phyloP scores from a whole-genome alignment of 768 basidiomycete genomes.

The Psilocybe cubensis region DNA sequence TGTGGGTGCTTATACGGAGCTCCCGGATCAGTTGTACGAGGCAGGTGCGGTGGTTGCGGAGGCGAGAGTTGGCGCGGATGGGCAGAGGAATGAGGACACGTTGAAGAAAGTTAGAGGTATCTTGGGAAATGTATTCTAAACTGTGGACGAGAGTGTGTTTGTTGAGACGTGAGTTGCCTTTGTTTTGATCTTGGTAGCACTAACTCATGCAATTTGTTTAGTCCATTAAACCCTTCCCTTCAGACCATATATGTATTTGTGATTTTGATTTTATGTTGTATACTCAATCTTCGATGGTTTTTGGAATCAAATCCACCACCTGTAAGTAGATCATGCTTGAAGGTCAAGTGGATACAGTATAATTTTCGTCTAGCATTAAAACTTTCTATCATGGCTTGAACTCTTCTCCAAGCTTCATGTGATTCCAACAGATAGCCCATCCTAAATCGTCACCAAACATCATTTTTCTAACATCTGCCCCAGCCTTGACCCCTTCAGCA shows the following conservation, averaged over 20 bases:
- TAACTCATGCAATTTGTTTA: too few species aligned
- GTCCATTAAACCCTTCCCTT: too few species aligned
- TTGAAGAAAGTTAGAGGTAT: constrained; percentile 30
- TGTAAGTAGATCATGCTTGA: too few species aligned
- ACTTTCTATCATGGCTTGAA: background rate
- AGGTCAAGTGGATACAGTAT: too few species aligned
- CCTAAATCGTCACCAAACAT: background rate
- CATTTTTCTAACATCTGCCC: background rate
- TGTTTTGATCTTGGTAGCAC: too few species aligned
- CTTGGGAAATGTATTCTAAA: constrained; percentile 27
- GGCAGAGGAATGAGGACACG: constrained; percentile 27
- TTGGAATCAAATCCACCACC: too few species aligned
- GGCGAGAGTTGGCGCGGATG: constrained; percentile 27
- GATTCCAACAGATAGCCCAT: background rate
- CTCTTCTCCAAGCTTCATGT: background rate
- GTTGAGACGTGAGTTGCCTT: too few species aligned
- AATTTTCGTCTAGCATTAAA: too few species aligned
- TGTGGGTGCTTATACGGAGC: constrained; percentile 26
- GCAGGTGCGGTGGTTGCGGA: constrained; percentile 36
- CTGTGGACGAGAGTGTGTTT: background rate
- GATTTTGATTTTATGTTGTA: too few species aligned
- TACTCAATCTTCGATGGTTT: too few species aligned
- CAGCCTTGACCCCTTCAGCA: background rate
- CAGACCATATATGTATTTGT: too few species aligned
- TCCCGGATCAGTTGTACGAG: constrained; percentile 35